Evolutionary conservation across 805 yeast species (phyloP), one percentile per base, ranked within the genome.

Genomic region (Candida qinlingensis): DNA sequence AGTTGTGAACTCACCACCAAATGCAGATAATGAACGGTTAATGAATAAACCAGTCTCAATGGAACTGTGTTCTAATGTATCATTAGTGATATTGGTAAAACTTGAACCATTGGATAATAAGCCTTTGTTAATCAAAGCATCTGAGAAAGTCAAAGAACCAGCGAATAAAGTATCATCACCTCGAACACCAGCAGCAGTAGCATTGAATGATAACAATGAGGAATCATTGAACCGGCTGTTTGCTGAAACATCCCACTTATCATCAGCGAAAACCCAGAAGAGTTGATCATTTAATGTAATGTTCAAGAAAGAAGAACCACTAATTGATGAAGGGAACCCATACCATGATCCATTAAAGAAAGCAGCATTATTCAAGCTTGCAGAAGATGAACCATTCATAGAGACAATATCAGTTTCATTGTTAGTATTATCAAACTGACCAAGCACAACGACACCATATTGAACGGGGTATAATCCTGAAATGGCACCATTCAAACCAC

Each of bases 1-100:
- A 6, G 57, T 55, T 7, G 58, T 61, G 57, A 83, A 81, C 4
- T 67, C 63, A 25, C 92, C 94, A 7, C 87, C 90, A 43, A 85
- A 64, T 0, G 77, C 75, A 38, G 81, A 67, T 9, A 74, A 51
- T 0, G 81, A 61, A 10, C 68, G 68, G 60, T 86, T 83, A 42
- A 73, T 56, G 52, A 63, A 73, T 1, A 64, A 54, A 11, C 77
- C 81, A 45, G 61, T 52, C 44, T 62, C 54, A 27, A 73, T 50
- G 1, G 55, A 34, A 41, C 63, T 57, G 41, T 58, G 29, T 3
- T 42, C n/a, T 33, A 53, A 27, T 3, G 46, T 19, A 33, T 54
- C 55, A 30, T 36, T 11, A 2, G 60, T 59, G 26, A 59, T 45
- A 39, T 55, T 66, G 7, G 61, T 57, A 7, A 39, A 43, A 13